A percentile compares a stretch with the other conserved stretches of the same genome.
Conservation (phyloP, 768 basidiomycete genomes). For the Boletus vermiculosoides region DNA sequence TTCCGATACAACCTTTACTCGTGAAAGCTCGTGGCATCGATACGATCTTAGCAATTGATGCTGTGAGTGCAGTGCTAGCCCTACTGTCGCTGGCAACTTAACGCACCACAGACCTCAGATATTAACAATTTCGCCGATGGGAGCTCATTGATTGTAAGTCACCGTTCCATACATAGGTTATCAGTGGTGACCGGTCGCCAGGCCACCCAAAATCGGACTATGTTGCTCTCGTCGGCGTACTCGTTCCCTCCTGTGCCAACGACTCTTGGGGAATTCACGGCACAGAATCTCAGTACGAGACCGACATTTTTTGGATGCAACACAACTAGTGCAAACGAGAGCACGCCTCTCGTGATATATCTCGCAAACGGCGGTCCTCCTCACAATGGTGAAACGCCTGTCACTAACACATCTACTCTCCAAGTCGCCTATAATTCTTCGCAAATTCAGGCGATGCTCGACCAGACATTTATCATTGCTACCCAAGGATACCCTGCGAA, state of each 20-base stretch:
- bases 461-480: constrained; percentile 43
- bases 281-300: constrained; percentile 35
- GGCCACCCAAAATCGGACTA: constrained; percentile 40
- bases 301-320: constrained; percentile 51
- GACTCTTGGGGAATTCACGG: constrained; percentile 28
- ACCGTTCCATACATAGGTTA: background rate
- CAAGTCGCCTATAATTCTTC: constrained; percentile 38
- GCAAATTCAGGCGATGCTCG: constrained; percentile 43
- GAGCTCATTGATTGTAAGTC: constrained; percentile 27
- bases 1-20: constrained; percentile 51
- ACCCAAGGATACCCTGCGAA: constrained; percentile 41
- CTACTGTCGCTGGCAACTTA: background rate
- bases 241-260: constrained; percentile 35
- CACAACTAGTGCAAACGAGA: constrained; percentile 20
- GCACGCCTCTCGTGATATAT: constrained; percentile 54
- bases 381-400: constrained; percentile 34
- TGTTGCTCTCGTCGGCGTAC: constrained; percentile 34
- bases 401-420: constrained; percentile 44
- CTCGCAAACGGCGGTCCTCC: constrained; percentile 54
- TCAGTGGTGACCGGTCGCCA: background rate
- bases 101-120: constrained; percentile 14
- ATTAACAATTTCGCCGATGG: constrained; percentile 22
- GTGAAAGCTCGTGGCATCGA: constrained; percentile 47
- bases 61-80: constrained; percentile 15
- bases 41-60: constrained; percentile 51